Percentiles rank a stretch among this genome's conserved stretches.
phyloP scores from a whole-genome alignment of 106 monocot species.

The Gastrodia elata region DNA sequence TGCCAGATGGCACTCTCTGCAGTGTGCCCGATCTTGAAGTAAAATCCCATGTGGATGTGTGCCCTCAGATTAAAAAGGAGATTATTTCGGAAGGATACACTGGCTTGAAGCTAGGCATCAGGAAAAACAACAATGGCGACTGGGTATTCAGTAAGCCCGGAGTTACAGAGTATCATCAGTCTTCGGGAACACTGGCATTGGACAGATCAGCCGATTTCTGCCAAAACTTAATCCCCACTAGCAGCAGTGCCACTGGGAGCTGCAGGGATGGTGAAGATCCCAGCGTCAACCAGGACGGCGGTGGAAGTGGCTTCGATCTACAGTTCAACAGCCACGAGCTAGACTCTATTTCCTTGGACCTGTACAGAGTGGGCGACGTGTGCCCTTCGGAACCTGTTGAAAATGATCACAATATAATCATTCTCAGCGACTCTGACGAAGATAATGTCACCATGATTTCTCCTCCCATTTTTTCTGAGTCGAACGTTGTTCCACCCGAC shows the following conservation, averaged over 20 bases:
- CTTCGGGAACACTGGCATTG: slow-evolving; percentile 21
- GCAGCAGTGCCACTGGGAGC: slow-evolving; percentile 40
- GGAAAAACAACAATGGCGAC: slow-evolving; percentile 33
- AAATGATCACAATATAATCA: slow-evolving; percentile 46
- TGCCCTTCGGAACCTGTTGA: slow-evolving; percentile 14
- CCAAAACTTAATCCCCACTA: slow-evolving; percentile 25
- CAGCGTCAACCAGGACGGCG: slow-evolving; percentile 48
- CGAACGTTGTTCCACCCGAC: slow-evolving; percentile 15
- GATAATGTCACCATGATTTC: slow-evolving; percentile 30
- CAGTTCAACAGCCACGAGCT: slow-evolving; percentile 25
- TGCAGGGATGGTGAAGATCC: slow-evolving; percentile 43
- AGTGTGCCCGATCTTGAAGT: slow-evolving; percentile 13
- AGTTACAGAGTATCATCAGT: slow-evolving; percentile 14
- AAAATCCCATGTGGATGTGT: slow-evolving; percentile 16
- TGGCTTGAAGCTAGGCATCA: slow-evolving; percentile 41
- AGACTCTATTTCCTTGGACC: slow-evolving; percentile 29
- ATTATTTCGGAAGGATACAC: slow-evolving; percentile 26
- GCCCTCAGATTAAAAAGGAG: slow-evolving; percentile 45
- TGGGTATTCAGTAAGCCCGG: slow-evolving; percentile 51
- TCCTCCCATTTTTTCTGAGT: slow-evolving; percentile 11
- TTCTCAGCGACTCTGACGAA: slow-evolving; percentile 85
- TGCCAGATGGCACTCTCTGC: slow-evolving; percentile 67
- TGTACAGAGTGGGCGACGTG: slow-evolving; percentile 12
- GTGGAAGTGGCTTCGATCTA: slow-evolving; percentile 33
- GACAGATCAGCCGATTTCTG: slow-evolving; percentile 20